phyloP scores from a whole-genome alignment of 768 basidiomycete genomes.

The Inosperma sp. region DNA sequence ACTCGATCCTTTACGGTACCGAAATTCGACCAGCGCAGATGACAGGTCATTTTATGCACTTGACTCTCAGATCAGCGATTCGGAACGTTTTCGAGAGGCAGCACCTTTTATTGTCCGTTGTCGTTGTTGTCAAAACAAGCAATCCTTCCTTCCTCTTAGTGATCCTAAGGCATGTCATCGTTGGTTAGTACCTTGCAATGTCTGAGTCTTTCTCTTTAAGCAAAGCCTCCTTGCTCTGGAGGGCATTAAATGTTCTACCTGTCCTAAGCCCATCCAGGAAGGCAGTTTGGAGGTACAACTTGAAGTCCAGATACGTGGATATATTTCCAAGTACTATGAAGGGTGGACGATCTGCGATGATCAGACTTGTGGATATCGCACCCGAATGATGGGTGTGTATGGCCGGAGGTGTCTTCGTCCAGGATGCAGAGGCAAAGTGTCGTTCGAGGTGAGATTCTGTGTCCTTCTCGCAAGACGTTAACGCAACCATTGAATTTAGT shows the following conservation, averaged over 20 bases:
- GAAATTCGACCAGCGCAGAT: slow-evolving; percentile 37
- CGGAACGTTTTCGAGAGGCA: slow-evolving; percentile 78
- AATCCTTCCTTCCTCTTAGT: slow-evolving; percentile 54
- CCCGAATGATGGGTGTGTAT: slow-evolving; percentile 93
- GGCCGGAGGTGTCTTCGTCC: slow-evolving; percentile 72
- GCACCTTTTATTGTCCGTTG: slow-evolving; percentile 73
- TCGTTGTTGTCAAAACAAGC: slow-evolving; percentile 59
- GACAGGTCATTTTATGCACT: slow-evolving; percentile 73
- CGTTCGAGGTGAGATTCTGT: slow-evolving; percentile 60
- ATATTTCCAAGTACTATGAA: slow-evolving; percentile 81
- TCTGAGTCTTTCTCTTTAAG: slow-evolving; percentile 35
- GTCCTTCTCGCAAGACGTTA: not conserved
- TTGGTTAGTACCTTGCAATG: not conserved
- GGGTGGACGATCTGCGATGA: slow-evolving; percentile 89
- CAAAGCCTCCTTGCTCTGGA: slow-evolving; percentile 57
- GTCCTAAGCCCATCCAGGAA: slow-evolving; percentile 45
- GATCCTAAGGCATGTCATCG: slow-evolving; percentile 48
- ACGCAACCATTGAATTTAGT: slow-evolving; percentile 42
- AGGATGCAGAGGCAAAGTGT: slow-evolving; percentile 65
- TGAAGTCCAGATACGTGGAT: slow-evolving; percentile 76
- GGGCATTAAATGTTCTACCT: slow-evolving; percentile 71
- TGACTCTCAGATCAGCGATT: slow-evolving; percentile 86
- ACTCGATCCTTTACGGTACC: slow-evolving; percentile 32
- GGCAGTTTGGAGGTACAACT: slow-evolving; percentile 79
- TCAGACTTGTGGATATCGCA: slow-evolving; percentile 72